phyloP scores from a whole-genome alignment of 176 grass and related monocot species.

The Thalia dealbata region DNA sequence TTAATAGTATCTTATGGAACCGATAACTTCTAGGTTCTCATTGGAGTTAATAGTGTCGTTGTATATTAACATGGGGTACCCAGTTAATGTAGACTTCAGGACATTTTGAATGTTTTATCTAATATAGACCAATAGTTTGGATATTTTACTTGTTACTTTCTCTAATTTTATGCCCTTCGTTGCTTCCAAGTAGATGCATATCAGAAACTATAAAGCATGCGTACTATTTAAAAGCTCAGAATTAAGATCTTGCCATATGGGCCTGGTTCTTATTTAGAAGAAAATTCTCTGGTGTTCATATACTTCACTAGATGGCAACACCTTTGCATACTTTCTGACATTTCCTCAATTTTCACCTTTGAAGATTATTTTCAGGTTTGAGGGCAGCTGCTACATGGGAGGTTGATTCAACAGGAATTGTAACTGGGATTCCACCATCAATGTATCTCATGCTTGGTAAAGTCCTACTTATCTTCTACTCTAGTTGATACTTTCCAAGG shows the following conservation, averaged over 20 bases:
- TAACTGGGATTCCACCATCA: slow-evolving; percentile 54
- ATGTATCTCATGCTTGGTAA: slow-evolving; percentile 94
- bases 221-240: neutral
- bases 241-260: neutral
- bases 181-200: neutral
- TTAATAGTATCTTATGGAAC: neutral
- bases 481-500: neutral
- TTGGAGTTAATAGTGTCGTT: neutral
- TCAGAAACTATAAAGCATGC: neutral
- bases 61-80: neutral
- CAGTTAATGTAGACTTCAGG: neutral
- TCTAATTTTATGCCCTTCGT: neutral
- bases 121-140: neutral
- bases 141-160: neutral
- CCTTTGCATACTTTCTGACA: neutral
- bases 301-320: neutral
- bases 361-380: slow-evolving; percentile 35
- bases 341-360: neutral
- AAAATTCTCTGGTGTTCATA: neutral
- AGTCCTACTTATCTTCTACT: neutral
- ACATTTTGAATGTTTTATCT: neutral
- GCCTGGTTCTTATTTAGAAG: neutral
- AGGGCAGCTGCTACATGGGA: slow-evolving; percentile 74
- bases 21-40: neutral
- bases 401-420: slow-evolving; percentile 58